Conservation (phyloP, 441 rosid species). For the Hypseocharis bilobata region DNA sequence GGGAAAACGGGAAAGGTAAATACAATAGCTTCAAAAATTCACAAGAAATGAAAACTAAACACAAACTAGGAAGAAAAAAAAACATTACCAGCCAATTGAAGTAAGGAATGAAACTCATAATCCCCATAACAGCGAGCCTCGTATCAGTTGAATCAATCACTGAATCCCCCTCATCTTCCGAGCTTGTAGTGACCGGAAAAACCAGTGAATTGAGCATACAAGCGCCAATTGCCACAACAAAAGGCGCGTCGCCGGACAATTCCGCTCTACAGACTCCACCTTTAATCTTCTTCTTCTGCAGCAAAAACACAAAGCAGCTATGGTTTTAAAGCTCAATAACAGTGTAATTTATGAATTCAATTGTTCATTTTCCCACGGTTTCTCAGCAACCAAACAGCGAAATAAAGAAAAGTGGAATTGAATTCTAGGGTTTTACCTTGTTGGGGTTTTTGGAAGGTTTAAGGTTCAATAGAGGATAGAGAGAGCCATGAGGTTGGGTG, state of each 20-base stretch:
- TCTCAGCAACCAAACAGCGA: background rate
- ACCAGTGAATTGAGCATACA: constrained; percentile 65
- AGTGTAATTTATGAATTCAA: background rate
- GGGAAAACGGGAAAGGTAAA: background rate
- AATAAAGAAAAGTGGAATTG: background rate
- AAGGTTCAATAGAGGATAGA: constrained; percentile 14
- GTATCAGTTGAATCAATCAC: constrained; percentile 52
- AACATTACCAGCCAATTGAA: constrained; percentile 79
- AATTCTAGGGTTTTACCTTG: constrained; percentile 25
- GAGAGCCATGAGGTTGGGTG: constrained; percentile 15
- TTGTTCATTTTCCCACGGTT: background rate
- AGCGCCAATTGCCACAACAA: constrained; percentile 63
- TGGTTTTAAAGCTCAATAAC: background rate
- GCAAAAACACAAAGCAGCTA: background rate
- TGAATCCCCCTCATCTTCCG: constrained; percentile 37
- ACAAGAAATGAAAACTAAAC: background rate
- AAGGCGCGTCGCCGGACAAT: constrained; percentile 59
- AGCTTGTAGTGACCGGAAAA: constrained; percentile 34
- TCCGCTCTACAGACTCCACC: constrained; percentile 54
- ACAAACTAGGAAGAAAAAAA: background rate
- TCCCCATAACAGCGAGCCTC: constrained; percentile 74
- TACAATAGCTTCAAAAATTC: background rate
- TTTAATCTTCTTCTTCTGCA: constrained; percentile 22
- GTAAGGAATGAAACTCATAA: constrained; percentile 81
- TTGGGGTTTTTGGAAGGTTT: constrained; percentile 20